A percentile compares a stretch with the other conserved stretches of the same genome.
phyloP scores from a whole-genome alignment of 2,329 filamentous ascomycete genomes.

The Colletotrichum truncatum region DNA sequence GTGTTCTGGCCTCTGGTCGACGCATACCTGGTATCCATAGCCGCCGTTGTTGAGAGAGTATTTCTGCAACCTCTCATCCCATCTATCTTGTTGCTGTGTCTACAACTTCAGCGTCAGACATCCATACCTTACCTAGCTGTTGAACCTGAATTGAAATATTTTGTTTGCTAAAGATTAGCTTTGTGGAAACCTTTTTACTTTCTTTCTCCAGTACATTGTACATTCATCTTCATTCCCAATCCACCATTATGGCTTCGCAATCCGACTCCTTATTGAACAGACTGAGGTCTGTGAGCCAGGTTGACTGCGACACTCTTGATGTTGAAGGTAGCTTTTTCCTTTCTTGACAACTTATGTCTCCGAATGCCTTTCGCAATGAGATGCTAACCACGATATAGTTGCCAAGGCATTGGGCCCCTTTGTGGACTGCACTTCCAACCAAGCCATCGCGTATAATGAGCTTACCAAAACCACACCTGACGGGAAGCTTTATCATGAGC shows the following conservation, averaged over 20 bases:
- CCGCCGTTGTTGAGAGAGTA: neutral
- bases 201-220: no score
- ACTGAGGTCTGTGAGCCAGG: conserved; percentile 31
- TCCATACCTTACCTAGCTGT: no score
- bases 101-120: neutral
- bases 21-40: neutral
- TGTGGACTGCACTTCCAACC: conserved; percentile 46
- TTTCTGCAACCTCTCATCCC: no score
- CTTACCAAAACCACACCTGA: conserved; percentile 36
- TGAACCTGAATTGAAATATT: no score
- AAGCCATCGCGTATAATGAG: conserved; percentile 46
- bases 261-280: conserved; percentile 21
- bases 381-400: conserved; percentile 35
- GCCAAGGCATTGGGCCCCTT: conserved; percentile 43
- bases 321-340: conserved; percentile 37
- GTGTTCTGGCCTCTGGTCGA: neutral
- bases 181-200: no score
- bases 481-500: conserved; percentile 37
- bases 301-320: conserved; percentile 49
- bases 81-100: neutral
- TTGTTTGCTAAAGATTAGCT: no score
- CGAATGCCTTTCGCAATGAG: neutral
- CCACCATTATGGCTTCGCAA: neutral
- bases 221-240: no score
- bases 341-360: no score